Base-by-base conservation (phyloP, 768 basidiomycete genomes). In the Cantharellus anzutake region DNA sequence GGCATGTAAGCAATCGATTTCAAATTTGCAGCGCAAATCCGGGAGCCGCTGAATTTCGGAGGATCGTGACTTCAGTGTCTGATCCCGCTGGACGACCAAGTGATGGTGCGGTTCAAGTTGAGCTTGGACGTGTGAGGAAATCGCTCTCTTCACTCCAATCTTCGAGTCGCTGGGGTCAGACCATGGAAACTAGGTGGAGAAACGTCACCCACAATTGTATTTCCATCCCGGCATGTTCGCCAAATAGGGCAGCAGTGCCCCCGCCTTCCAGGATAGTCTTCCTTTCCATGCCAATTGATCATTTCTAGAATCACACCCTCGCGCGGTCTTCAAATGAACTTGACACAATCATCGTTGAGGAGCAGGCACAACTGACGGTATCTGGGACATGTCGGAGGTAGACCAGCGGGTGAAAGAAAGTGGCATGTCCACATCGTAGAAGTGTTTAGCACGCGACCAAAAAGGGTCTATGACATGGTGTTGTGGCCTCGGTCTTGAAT, bases 401-500 rank as follows among this genome's bases (percentile, higher is more conserved):
- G 20, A 87, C 67, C 0, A 89, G 86, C 0, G 85, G 87, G 68
- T 92, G 92, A 69, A 86, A 93, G 7, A 92, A 64, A 75, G 69
- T 40, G 93, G 83, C 2, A 97, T 90, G 66, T 96, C 88, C 3
- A 90, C 92, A 64, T 96, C 84, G 61, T 87, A 70, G 78, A 97
- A 97, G 41, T 84, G 82, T 0, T 89, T 87, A 41, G 78, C 72
- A 67, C 98, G 96, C 29, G 93, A 93, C 70, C 89, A 29, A 29
- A 73, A 42, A 98, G 80, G 3, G 80, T 90, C 82, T 87, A 96
- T 0, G 84, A 84, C 71, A 97, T 92, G 50, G 74, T 72, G 66
- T 98, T 92, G 60, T 77, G 37, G 7, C 89, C 88, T 77, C 92
- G 88, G 68, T 93, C 90, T 68, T 92, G 89, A 57, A 92, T 82